Percentiles rank a stretch among this genome's conserved stretches.
These are phyloP conservation scores for Dichomitus squalens DNA, from an alignment of 1,284 basidiomycete genomes.

Conservation along the genomic window DNA sequence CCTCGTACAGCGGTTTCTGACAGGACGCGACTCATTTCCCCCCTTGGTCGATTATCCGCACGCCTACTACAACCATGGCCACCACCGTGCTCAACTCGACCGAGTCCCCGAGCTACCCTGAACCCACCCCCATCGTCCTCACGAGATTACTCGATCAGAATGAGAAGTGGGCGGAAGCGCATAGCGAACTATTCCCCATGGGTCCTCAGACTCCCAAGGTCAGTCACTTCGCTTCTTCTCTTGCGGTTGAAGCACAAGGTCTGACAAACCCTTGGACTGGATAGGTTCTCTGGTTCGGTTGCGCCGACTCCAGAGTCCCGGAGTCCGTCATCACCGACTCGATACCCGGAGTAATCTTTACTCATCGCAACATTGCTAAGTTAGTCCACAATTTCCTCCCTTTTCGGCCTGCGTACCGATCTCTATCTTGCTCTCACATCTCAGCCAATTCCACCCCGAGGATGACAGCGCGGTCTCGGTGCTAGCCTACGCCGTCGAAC, in stretches of 20 bases:
- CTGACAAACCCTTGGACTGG: neutral
- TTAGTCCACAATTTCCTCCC: no score
- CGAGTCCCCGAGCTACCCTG: no score
- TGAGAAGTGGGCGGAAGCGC: neutral
- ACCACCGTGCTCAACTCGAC: neutral
- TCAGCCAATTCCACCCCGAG: conserved; percentile 76
- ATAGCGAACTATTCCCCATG: neutral
- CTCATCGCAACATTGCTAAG: conserved; percentile 70
- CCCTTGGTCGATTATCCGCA: no score
- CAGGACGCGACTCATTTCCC: no score
- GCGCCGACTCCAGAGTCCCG: conserved; percentile 69
- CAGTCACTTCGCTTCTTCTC: neutral
- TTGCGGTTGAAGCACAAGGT: neutral
- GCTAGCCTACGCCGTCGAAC: conserved; percentile 79
- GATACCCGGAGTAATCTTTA: conserved; percentile 70
- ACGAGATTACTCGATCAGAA: neutral
- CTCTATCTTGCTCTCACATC: neutral
- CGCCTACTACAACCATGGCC: no score
- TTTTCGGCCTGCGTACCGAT: neutral
- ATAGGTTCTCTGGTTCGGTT: conserved; percentile 75
- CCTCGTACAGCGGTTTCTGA: no score
- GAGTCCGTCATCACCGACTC: conserved; percentile 56
- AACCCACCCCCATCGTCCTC: no score
- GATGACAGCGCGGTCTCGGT: conserved; percentile 83
- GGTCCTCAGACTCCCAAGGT: neutral